Evolutionary conservation across 305 asterid genomes (phyloP).

Genomic region (Striga hermonthica): DNA sequence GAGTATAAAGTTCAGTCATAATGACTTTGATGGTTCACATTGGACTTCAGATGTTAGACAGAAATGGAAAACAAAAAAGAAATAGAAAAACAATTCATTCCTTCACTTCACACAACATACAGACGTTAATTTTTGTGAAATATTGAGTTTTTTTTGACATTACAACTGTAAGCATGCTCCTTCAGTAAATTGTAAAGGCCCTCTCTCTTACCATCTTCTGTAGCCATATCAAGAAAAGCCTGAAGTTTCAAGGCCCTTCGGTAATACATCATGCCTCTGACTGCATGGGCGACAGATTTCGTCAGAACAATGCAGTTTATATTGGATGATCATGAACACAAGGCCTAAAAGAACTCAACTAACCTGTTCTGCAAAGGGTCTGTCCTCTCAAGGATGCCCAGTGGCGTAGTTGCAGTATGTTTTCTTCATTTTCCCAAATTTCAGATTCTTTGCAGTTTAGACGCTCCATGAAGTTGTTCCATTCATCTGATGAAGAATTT

Average conservation of each 20-base stretch:
- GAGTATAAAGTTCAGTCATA: conserved; percentile 16
- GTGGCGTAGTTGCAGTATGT: conserved; percentile 87
- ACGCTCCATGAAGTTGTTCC: conserved; percentile 95
- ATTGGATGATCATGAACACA: conserved; percentile 1
- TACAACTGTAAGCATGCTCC: conserved; percentile 29
- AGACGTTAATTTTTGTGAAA: neutral
- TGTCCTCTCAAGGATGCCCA: conserved; percentile 99
- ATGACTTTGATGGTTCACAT: neutral
- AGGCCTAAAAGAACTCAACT: conserved; percentile 14
- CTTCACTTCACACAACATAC: neutral
- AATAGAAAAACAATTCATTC: conserved; percentile 1
- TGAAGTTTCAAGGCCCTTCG: conserved; percentile 98
- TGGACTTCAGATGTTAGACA: neutral
- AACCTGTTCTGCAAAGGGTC: conserved; percentile 95
- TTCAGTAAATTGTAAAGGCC: conserved; percentile 15
- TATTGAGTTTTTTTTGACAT: conserved; percentile 13
- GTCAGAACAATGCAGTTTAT: conserved; percentile 25
- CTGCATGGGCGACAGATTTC: conserved; percentile 48
- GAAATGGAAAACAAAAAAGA: conserved; percentile 4
- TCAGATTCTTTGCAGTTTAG: conserved; percentile 69
- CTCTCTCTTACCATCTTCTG: conserved; percentile 68
- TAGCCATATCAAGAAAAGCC: conserved; percentile 98
- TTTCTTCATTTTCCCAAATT: conserved; percentile 85
- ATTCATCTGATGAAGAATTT: conserved; percentile 69
- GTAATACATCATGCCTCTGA: conserved; percentile 99